Evolutionary conservation across 192 early-diverging fungal species (phyloP).

Genomic region (Haplosporangium gracile): DNA sequence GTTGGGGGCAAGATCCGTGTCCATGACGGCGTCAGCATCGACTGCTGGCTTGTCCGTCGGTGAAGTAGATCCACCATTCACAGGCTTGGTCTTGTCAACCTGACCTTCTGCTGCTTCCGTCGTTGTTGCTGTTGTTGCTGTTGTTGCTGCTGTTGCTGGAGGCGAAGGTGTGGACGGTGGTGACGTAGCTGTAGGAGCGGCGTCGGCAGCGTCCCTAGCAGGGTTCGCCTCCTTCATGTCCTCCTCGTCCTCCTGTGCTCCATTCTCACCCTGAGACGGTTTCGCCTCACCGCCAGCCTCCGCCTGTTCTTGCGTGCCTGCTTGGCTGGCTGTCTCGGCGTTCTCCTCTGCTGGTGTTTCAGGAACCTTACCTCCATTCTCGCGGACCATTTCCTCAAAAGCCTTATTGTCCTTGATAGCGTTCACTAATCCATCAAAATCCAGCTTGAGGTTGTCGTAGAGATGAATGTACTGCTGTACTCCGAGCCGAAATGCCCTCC

Average conservation of each 20-base stretch:
- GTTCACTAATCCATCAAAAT: conserved; percentile 23
- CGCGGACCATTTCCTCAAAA: conserved; percentile 29
- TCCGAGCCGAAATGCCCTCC: conserved; percentile 65
- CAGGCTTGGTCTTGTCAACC: background rate
- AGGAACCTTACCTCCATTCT: conserved; percentile 26
- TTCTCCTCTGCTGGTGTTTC: background rate
- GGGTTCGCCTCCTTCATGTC: background rate
- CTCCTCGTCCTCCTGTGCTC: background rate
- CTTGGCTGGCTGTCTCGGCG: background rate
- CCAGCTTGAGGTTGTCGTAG: conserved; percentile 43
- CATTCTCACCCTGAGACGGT: background rate
- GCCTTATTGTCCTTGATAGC: conserved; percentile 32
- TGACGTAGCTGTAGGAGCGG: background rate
- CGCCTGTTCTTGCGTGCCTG: background rate
- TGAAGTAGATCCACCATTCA: background rate
- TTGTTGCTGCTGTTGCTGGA: background rate
- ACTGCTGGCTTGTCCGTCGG: background rate
- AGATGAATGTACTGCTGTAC: conserved; percentile 59
- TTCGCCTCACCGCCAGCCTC: conserved; percentile 12
- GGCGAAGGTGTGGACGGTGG: background rate
- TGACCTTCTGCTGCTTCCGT: background rate
- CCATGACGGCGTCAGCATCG: background rate
- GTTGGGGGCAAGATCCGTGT: background rate
- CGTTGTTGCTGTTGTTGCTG: background rate
- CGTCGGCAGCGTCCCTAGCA: background rate